phyloP scores from a whole-genome alignment of 2,329 filamentous ascomycete genomes.

The Hypoxylon sp. region DNA sequence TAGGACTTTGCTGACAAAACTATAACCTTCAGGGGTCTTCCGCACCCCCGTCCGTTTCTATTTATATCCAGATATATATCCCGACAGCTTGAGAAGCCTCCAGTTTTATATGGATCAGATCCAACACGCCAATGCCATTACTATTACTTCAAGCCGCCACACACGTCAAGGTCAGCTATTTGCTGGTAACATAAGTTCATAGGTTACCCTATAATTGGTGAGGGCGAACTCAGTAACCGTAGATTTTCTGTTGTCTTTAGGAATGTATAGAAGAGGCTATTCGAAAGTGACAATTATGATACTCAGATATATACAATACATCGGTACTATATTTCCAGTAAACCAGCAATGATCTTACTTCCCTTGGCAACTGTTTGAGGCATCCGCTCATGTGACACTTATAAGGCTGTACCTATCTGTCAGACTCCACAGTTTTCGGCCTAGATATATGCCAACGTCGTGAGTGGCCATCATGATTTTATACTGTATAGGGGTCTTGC shows the following conservation, averaged over 20 bases:
- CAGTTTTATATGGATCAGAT: not conserved
- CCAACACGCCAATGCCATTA: not conserved
- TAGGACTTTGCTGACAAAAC: constrained; percentile 3
- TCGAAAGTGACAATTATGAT: not conserved
- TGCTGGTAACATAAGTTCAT: not conserved
- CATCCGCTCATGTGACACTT: not conserved
- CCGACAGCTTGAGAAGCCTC: not conserved
- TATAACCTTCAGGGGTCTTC: not conserved
- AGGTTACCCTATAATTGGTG: not conserved
- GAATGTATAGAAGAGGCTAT: not conserved
- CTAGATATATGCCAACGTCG: not conserved
- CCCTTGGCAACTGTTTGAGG: not conserved
- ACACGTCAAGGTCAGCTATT: not conserved
- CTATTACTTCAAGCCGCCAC: not conserved
- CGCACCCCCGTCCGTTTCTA: not conserved
- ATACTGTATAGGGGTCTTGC: not conserved
- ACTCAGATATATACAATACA: not conserved
- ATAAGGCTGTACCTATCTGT: not conserved
- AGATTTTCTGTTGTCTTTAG: not conserved
- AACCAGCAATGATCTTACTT: not conserved
- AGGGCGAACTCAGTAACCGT: not conserved
- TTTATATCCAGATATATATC: constrained; percentile 1
- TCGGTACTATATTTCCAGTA: not conserved
- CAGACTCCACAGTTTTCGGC: not conserved
- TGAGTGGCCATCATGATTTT: not conserved